Percentiles rank a stretch among this genome's conserved stretches.
Conservation (phyloP, 352 stramenopile genomes). For the Globisporangium iwayamae region DNA sequence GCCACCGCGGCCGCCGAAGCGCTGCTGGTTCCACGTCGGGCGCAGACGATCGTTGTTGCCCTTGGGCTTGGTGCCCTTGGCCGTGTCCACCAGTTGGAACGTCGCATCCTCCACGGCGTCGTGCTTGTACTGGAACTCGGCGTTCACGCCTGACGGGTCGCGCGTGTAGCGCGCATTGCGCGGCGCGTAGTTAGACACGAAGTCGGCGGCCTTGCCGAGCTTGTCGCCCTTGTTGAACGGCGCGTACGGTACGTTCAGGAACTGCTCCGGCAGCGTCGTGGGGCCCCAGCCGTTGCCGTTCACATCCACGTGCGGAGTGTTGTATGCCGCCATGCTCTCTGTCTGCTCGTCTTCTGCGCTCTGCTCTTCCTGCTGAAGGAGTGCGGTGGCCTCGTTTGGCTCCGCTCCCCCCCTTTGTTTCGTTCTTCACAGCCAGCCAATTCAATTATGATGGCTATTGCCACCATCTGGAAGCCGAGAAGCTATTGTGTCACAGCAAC, state of each 20-base stretch:
- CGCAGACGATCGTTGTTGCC: slow-evolving; percentile 68
- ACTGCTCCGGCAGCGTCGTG: slow-evolving; percentile 85
- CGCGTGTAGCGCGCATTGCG: slow-evolving; percentile 50
- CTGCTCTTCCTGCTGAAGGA: background rate
- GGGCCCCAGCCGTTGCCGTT: slow-evolving; percentile 84
- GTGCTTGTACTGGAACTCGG: slow-evolving; percentile 94
- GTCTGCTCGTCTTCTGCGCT: slow-evolving; percentile 3
- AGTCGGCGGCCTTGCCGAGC: slow-evolving; percentile 93
- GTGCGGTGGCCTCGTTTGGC: background rate
- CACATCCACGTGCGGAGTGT: slow-evolving; percentile 74
- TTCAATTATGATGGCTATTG: background rate
- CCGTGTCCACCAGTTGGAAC: slow-evolving; percentile 94
- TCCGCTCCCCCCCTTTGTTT: background rate
- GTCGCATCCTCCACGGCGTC: slow-evolving; percentile 88
- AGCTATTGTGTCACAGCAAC: background rate
- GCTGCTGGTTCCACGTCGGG: slow-evolving; percentile 85
- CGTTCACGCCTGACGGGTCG: slow-evolving; percentile 83
- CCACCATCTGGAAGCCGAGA: background rate
- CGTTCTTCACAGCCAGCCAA: slow-evolving; percentile 1
- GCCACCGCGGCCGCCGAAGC: slow-evolving; percentile 60
- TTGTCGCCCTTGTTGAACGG: slow-evolving; percentile 96
- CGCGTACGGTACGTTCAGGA: slow-evolving; percentile 92
- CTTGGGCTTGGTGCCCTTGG: slow-evolving; percentile 79
- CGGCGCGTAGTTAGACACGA: slow-evolving; percentile 77
- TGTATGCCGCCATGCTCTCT: slow-evolving; percentile 62